Evolutionary conservation across 1,139 yeast species (phyloP).

Genomic region (Wickerhamomyces sp.): DNA sequence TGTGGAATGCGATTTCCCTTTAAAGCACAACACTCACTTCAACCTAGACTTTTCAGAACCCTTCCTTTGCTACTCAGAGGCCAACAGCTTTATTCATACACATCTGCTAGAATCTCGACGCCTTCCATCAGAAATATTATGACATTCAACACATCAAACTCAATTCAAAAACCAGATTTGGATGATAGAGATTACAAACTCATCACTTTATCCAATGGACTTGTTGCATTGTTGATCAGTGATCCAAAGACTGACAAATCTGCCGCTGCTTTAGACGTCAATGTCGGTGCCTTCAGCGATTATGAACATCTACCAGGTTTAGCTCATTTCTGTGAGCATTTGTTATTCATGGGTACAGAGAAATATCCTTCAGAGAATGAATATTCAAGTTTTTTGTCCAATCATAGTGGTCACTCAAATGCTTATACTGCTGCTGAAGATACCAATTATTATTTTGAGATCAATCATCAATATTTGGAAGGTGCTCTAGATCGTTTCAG

Average conservation of each 20-base stretch:
- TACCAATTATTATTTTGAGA: conserved; percentile 88
- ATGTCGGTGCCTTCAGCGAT: conserved; percentile 86
- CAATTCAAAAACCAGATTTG: conserved; percentile 51
- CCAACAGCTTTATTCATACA: too few species aligned
- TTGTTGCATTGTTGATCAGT: conserved; percentile 72
- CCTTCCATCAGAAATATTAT: conserved; percentile 5
- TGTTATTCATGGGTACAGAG: conserved; percentile 93
- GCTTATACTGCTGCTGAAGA: conserved; percentile 89
- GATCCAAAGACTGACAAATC: conserved; percentile 87
- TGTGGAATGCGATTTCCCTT: conserved; percentile 1
- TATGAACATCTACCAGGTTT: conserved; percentile 72
- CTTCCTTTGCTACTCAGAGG: neutral
- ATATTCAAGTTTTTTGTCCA: conserved; percentile 69
- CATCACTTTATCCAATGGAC: conserved; percentile 58
- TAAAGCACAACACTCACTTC: neutral
- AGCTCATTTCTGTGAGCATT: conserved; percentile 96
- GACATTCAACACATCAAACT: conserved; percentile 22
- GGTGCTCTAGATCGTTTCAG: conserved; percentile 92
- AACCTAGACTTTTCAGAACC: neutral
- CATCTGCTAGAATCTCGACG: neutral
- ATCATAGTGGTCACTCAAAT: conserved; percentile 63
- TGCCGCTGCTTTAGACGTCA: conserved; percentile 89
- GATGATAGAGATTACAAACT: conserved; percentile 77
- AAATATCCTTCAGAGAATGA: conserved; percentile 92
- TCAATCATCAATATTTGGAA: conserved; percentile 66